phyloP scores from a whole-genome alignment of 805 yeast genomes.

The Barnettozyma populi region DNA sequence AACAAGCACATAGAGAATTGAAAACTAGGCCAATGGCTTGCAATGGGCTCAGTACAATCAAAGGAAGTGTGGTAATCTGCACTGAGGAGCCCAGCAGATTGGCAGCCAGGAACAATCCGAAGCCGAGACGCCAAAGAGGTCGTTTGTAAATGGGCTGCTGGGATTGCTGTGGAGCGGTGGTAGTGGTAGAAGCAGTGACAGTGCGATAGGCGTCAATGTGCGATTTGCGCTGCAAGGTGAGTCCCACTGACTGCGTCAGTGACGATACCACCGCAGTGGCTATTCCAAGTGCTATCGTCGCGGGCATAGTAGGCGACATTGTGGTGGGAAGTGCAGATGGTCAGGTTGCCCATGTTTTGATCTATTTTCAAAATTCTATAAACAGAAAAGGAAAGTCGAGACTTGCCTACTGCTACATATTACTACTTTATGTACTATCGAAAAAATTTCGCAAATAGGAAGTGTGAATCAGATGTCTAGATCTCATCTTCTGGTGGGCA shows the following conservation, averaged over 20 bases:
- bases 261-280: background rate
- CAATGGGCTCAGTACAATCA: slow-evolving; percentile 72
- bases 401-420: too few species aligned
- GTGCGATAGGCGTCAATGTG: background rate
- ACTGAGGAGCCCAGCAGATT: slow-evolving; percentile 77
- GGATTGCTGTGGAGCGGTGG: background rate
- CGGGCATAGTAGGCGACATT: background rate
- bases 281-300: background rate
- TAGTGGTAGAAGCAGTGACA: background rate
- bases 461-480: too few species aligned
- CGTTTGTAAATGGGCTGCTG: slow-evolving; percentile 26
- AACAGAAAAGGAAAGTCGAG: background rate
- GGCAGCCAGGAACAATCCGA: slow-evolving; percentile 61
- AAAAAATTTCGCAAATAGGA: too few species aligned
- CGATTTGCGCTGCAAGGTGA: slow-evolving; percentile 1
- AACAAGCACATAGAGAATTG: slow-evolving; percentile 67
- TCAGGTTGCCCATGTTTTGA: background rate
- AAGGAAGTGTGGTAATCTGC: slow-evolving; percentile 79
- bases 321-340: background rate
- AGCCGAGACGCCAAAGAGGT: slow-evolving; percentile 43
- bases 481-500: slow-evolving; percentile 58
- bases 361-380: background rate
- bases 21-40: slow-evolving; percentile 88
- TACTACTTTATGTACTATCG: too few species aligned
- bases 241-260: slow-evolving; percentile 1